These are phyloP conservation scores for Chaetoscypha palmicola DNA, from an alignment of 2,329 filamentous ascomycete species.

Conservation along the genomic window DNA sequence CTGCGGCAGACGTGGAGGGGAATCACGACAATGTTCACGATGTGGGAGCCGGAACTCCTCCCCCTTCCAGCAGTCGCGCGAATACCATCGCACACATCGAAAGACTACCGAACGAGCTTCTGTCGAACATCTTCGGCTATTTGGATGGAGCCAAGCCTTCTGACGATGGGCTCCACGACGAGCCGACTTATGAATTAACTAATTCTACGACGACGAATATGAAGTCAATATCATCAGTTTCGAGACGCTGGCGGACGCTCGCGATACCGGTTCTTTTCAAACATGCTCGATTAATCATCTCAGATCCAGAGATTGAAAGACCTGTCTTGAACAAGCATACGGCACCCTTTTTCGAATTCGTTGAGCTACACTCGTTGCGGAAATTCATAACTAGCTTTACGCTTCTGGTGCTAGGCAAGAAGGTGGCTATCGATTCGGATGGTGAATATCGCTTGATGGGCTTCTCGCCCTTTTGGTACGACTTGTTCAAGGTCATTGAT, in stretches of 20 bases:
- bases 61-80: background rate
- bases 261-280: conserved; percentile 51
- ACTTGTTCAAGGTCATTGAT: conserved; percentile 46
- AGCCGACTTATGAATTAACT: conserved; percentile 40
- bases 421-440: conserved; percentile 13
- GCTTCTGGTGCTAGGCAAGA: conserved; percentile 33
- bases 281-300: conserved; percentile 38
- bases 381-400: conserved; percentile 42
- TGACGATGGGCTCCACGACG: conserved; percentile 38
- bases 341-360: conserved; percentile 31
- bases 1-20: background rate
- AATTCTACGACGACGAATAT: conserved; percentile 35
- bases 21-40: background rate
- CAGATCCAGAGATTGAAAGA: conserved; percentile 21
- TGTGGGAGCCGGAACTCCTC: too few species aligned
- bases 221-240: conserved; percentile 50
- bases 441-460: conserved; percentile 4
- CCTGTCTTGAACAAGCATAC: conserved; percentile 16
- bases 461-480: conserved; percentile 42
- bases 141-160: conserved; percentile 42
- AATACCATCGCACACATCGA: conserved; percentile 14
- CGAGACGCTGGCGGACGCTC: conserved; percentile 44
- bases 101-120: conserved; percentile 53
- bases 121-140: conserved; percentile 49
- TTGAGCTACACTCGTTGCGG: conserved; percentile 28